phyloP scores from a whole-genome alignment of 2,329 filamentous ascomycete genomes.

The Knufia fluminis region DNA sequence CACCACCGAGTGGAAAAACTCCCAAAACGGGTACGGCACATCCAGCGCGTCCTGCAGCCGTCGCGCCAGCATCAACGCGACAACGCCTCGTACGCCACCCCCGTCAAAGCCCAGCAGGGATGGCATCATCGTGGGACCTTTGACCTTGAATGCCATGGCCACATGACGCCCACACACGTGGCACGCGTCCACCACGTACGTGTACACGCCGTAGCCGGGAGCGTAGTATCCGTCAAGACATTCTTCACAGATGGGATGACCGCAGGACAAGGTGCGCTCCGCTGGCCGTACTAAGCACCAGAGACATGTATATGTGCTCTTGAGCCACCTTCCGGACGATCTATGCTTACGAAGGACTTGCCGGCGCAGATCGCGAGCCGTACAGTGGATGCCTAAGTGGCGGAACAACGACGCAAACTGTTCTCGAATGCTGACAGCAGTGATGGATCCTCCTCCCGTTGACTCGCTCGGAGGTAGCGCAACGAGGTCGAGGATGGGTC shows the following conservation, averaged over 20 bases:
- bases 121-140: slow-evolving; percentile 22
- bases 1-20: slow-evolving; percentile 7
- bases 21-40: not conserved
- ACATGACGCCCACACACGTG: slow-evolving; percentile 4
- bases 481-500: not conserved
- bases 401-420: not conserved
- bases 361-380: slow-evolving; percentile 2
- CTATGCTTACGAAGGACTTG: slow-evolving; percentile 5
- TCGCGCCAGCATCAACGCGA: slow-evolving; percentile 12
- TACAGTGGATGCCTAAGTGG: not conserved
- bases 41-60: slow-evolving; percentile 6
- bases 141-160: slow-evolving; percentile 9
- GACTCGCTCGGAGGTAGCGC: not conserved
- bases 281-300: slow-evolving; percentile 7
- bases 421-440: not conserved
- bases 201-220: slow-evolving; percentile 2
- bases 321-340: not conserved
- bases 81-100: slow-evolving; percentile 21
- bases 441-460: not conserved
- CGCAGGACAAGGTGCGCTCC: slow-evolving; percentile 6
- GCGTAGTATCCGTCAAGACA: slow-evolving; percentile 9
- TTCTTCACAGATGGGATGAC: slow-evolving; percentile 8
- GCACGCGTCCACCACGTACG: slow-evolving; percentile 7
- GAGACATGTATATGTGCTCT: slow-evolving; percentile 6
- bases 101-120: slow-evolving; percentile 24